Evolutionary conservation across 441 rosid genomes (phyloP), one percentile per base, ranked within the genome.

Genomic region (Jatropha podagrica): DNA sequence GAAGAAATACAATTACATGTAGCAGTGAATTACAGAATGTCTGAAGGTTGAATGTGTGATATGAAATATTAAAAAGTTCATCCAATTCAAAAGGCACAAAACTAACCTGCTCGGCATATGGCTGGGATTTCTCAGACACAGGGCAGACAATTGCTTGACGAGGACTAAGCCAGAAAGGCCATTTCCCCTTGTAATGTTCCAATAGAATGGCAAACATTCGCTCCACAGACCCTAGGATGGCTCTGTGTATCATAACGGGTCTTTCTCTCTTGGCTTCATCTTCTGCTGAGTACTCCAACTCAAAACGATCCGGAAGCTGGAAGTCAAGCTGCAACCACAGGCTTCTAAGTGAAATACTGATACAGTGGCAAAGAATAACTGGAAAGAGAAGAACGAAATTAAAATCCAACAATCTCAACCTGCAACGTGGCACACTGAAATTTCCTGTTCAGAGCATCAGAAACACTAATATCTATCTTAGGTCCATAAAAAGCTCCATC

Each of bases 401-500:
- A 11, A 75, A 63, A 56, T n/a, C 44, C 66, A 74, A 54, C 7
- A 58, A 64, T 17, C 23, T 37, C 73, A 82, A 92, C 99, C 97
- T 96, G 99, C 71, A 96, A 83, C 51, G 98, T 96, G 40, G 98
- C 98, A 77, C 99, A 96, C 81, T 96, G 99, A 75, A 91, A 89
- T 81, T 91, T 96, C 83, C 99, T 88, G 44, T 91, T 94, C 83
- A 94, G 76, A 44, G 98, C 98, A 86, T 94, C 98, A 74, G 98
- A 96, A 59, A 96, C 98, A 65, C 97, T 94, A 65, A 96, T 96
- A 77, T 96, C 99, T 76, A 96, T 96, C 84, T 96, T 96, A 23
- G 99, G 99, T 72, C 99, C 99, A 82, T 96, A 96, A 77, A 96
- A 96, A 71, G 99, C 99, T 48, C 99, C 98, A 83, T 96, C 98